Evolutionary conservation across 768 basidiomycete species (phyloP).

Genomic region (Leccinum disarticulatum): DNA sequence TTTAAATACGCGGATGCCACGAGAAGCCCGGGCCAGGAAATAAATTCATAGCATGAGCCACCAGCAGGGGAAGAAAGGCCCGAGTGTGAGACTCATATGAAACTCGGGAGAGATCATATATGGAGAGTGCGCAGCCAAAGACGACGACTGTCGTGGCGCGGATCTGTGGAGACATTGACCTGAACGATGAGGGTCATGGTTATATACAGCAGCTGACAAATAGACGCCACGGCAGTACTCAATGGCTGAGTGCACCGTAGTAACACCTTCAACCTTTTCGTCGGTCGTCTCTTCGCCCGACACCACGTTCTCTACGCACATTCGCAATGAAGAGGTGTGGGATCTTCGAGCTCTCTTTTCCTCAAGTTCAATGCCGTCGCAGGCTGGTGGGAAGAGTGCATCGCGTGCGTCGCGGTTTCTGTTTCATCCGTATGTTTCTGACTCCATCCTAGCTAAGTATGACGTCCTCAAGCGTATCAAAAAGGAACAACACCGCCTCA

Average conservation of each 20-base stretch:
- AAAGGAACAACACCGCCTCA: constrained; percentile 53
- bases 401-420: constrained; percentile 57
- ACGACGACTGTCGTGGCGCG: not conserved
- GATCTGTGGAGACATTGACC: constrained; percentile 7
- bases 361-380: constrained; percentile 90
- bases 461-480: constrained; percentile 85
- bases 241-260: too few species aligned
- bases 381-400: constrained; percentile 93
- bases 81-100: constrained; percentile 2
- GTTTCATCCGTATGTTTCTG: not conserved
- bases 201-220: not conserved
- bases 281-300: not conserved
- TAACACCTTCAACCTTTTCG: not conserved
- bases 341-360: not conserved
- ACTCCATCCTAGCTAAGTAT: constrained; percentile 56
- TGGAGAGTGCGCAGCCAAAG: constrained; percentile 16
- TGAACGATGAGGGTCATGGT: constrained; percentile 9
- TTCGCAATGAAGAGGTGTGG: constrained; percentile 37
- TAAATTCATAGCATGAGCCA: constrained; percentile 10
- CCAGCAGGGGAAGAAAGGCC: constrained; percentile 3
- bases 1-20: constrained; percentile 26
- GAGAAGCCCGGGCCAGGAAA: constrained; percentile 14
- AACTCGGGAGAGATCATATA: constrained; percentile 12
- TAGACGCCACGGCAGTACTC: too few species aligned
- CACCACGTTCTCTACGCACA: constrained; percentile 4